These are phyloP conservation scores for Linum lewisii DNA, from an alignment of 345 rosid genomes.

Conservation along the genomic window DNA sequence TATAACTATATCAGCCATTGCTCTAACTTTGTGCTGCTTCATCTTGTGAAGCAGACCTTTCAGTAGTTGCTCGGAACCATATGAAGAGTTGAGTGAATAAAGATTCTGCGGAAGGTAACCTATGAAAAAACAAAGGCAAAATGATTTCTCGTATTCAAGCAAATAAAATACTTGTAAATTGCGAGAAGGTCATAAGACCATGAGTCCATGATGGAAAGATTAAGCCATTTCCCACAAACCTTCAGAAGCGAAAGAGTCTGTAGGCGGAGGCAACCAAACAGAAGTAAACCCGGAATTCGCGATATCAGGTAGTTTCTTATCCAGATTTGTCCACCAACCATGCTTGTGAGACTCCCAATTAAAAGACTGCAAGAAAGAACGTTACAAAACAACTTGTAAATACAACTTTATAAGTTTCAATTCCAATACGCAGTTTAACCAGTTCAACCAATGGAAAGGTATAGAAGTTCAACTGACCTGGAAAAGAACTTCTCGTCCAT, in stretches of 20 bases:
- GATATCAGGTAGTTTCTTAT: constrained; percentile 52
- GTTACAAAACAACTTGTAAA: background rate
- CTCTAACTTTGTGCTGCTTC: constrained; percentile 68
- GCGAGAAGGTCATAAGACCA: no score
- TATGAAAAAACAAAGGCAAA: constrained; percentile 14
- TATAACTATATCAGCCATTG: constrained; percentile 92
- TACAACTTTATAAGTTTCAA: no score
- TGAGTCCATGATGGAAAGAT: background rate
- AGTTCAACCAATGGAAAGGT: no score
- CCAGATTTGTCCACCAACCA: constrained; percentile 87
- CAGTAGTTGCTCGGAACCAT: constrained; percentile 65
- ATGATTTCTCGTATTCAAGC: background rate
- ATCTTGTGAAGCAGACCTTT: constrained; percentile 60
- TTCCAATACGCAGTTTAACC: no score
- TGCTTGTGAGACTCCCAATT: constrained; percentile 92
- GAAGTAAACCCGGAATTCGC: constrained; percentile 86
- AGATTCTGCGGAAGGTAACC: constrained; percentile 93
- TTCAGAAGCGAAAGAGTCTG: constrained; percentile 70
- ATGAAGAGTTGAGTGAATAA: constrained; percentile 65
- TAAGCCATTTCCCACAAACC: constrained; percentile 29
- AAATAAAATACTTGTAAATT: constrained; percentile 1
- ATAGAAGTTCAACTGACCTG: constrained; percentile 46
- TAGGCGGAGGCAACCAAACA: constrained; percentile 81
- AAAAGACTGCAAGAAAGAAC: constrained; percentile 43
- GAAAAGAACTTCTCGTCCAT: constrained; percentile 73